A percentile compares a stretch with the other conserved stretches of the same genome.
Evolutionary conservation across 2,329 filamentous ascomycete species (phyloP).

Genomic region (Plectosphaerella sp.): DNA sequence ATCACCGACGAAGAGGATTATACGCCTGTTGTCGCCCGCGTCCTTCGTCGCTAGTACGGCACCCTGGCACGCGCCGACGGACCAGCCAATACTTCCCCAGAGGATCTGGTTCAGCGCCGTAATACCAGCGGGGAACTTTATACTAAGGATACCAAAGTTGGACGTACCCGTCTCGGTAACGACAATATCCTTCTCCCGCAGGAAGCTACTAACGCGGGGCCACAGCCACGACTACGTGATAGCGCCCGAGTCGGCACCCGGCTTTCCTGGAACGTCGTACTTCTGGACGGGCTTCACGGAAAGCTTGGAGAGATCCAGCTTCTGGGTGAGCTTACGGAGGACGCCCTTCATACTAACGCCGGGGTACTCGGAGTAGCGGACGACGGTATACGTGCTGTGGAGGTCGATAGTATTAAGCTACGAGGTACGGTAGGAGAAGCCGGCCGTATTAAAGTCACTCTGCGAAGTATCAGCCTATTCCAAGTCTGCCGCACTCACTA

Average conservation of each 20-base stretch:
- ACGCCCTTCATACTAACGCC: constrained; percentile 75
- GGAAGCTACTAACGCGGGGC: constrained; percentile 69
- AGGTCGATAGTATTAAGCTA: constrained; percentile 78
- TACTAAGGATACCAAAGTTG: constrained; percentile 86
- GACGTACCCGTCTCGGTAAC: constrained; percentile 85
- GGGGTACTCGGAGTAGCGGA: constrained; percentile 76
- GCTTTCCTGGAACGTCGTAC: constrained; percentile 40
- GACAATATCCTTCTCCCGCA: constrained; percentile 69
- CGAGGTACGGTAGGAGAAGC: constrained; percentile 75
- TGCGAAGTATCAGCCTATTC: constrained; percentile 20
- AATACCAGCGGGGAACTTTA: constrained; percentile 72
- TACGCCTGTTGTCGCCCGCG: constrained; percentile 52
- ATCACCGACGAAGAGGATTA: constrained; percentile 82
- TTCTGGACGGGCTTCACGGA: constrained; percentile 49
- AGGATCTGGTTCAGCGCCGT: constrained; percentile 79
- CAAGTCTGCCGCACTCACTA: no score
- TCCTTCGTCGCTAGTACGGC: constrained; percentile 75
- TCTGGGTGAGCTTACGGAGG: constrained; percentile 63
- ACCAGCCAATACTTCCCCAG: constrained; percentile 63
- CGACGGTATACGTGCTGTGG: constrained; percentile 67
- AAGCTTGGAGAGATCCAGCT: constrained; percentile 53
- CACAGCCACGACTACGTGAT: constrained; percentile 75
- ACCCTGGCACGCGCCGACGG: constrained; percentile 53
- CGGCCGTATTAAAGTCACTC: constrained; percentile 78
- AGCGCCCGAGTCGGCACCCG: constrained; percentile 29